These are phyloP conservation scores for Artemisia tridentata DNA, from an alignment of 129 eudicot genomes.

Conservation along the genomic window DNA sequence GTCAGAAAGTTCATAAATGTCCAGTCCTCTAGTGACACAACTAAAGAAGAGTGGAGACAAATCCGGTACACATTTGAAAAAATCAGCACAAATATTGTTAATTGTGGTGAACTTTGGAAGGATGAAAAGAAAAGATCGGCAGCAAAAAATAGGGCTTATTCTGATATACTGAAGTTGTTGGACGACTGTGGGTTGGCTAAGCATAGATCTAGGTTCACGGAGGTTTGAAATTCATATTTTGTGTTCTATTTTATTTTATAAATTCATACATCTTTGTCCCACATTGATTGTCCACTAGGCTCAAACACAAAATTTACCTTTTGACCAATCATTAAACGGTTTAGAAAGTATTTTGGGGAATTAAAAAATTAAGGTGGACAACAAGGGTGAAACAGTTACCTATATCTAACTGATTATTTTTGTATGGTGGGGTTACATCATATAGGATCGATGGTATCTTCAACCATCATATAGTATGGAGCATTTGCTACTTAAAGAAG, in stretches of 20 bases:
- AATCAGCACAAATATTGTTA: constrained; percentile 38
- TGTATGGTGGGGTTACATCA: constrained; percentile 7
- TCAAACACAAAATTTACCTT: no score
- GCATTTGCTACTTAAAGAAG: constrained; percentile 67
- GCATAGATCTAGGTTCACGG: constrained; percentile 35
- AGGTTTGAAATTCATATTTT: no score
- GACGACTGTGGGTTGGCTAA: constrained; percentile 64
- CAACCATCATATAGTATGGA: constrained; percentile 71
- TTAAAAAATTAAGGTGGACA: no score
- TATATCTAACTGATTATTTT: constrained; percentile 7
- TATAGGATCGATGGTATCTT: constrained; percentile 68
- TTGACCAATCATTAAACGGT: no score
- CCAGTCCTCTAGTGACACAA: constrained; percentile 31
- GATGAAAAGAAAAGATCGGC: constrained; percentile 50
- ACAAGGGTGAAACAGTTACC: no score
- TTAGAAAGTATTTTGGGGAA: no score
- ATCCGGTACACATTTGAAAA: constrained; percentile 44
- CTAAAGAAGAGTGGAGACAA: constrained; percentile 51
- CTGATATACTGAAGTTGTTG: constrained; percentile 63
- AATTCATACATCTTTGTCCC: no score
- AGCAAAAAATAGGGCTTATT: constrained; percentile 65
- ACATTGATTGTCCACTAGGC: no score
- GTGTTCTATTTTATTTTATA: no score
- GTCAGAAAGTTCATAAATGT: constrained; percentile 37
- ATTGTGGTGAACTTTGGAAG: constrained; percentile 58